Base-by-base conservation (phyloP, 345 rosid species). In the Acer negundo region DNA sequence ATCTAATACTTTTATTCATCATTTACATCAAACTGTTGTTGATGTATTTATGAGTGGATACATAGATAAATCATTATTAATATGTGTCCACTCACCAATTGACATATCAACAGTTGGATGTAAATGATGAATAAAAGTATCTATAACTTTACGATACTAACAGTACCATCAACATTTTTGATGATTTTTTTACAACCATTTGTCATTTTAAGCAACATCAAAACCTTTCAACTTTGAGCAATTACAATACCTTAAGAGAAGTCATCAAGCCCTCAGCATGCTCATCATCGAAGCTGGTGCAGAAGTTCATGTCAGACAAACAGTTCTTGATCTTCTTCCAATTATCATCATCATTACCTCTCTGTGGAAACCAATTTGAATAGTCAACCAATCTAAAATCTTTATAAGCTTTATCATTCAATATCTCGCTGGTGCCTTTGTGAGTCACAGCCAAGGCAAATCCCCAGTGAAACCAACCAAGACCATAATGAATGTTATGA, bases 241-340 rank as follows among this genome's bases (percentile, higher is more conserved):
- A 38, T 12, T 20, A 17, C 23, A 71, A 26, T 80, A 91, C 95
- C 93, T 89, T 86, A 84, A 88, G 38, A 78, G 92, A 71, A 53
- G 79, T 58, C 69, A 35, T 4, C 6, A 88, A 76, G 40, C 80
- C 68, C 31, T 73, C n/a, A n/a, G n/a, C n/a, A n/a, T n/a, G n/a
- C n/a, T n/a, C 78, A 0, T 74, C 0, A 11, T 73, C 73, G 68
- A 87, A 90, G 11, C 77, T 51, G 46, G 79, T 6, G 67, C 97
- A 92, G 23, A 87, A 67, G 53, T 84, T 83, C 22, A 69, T 73
- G 40, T 85, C 89, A 51, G 62, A 44, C 85, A 92, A 82, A 69
- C 94, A 92, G 73, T 93, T 92, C 89, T 77, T 84, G 47, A 92
- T 84, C 81, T 63, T 90, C 13, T 79, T 85, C 97, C 94, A 92